Base-by-base conservation (phyloP, 768 basidiomycete species). In the Tulasnella sp. region DNA sequence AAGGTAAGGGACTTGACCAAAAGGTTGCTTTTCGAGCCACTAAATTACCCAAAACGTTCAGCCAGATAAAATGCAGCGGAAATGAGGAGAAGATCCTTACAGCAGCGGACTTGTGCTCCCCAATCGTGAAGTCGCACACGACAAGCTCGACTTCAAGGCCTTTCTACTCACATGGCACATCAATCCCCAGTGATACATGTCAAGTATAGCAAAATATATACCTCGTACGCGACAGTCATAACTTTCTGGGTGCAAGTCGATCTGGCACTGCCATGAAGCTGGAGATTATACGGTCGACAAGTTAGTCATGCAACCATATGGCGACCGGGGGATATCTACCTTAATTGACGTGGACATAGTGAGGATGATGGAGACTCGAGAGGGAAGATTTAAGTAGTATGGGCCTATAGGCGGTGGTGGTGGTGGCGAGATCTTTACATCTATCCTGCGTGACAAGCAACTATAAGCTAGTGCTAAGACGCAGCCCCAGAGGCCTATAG, bases 91-190 rank as follows among this genome's bases (percentile, higher is more conserved):
- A 34, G 29, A 53, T 29, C 5, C 34, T 38, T 38, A 38, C 34
- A 38, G 34, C 34, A 38, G 34, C 34, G 15, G 34, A 38, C 34
- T 38, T 38, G 15, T 38, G 51, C 43, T 65, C 51, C 13, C 24
- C 44, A 44, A 23, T 26, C 24, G 24, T 51, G 29, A 56, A 11
- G 47, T 83, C 70, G 63, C 85, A 55, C 4, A 48, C 8, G 44
- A 77, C 61, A 52, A 83, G 64, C 63, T 80, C 77, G 67, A 79
- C 85, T 0, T 80, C 77, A 4, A 86, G 72, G 1, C 74, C 64
- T 66, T 80, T 79, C 68, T 86, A 38, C 5, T 38, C 7, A 5
- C 5, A 5, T 15, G 34, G 15, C 34, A 38, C 5, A 15, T 38
- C 34, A 5, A 7, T 7, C 34, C 7, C 15, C 34, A 38, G 34